A percentile compares a stretch with the other conserved stretches of the same genome.
Evolutionary conservation across 2,329 filamentous ascomycete species (phyloP).

Genomic region (Colletotrichum brevisporum): DNA sequence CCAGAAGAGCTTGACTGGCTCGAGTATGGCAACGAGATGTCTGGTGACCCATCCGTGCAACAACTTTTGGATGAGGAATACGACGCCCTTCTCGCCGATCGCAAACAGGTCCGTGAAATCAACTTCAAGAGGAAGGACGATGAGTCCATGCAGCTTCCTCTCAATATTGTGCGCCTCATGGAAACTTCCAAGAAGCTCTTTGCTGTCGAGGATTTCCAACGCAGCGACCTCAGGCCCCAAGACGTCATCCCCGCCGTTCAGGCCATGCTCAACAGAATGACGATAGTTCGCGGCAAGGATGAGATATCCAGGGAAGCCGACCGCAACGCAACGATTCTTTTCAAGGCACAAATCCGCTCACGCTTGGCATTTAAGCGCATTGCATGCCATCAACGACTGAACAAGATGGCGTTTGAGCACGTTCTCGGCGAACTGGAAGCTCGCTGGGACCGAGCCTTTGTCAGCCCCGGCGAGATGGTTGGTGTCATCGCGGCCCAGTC

Average conservation of each 20-base stretch:
- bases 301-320: conserved; percentile 88
- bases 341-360: conserved; percentile 93
- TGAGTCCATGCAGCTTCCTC: conserved; percentile 89
- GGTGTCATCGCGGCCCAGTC: conserved; percentile 98
- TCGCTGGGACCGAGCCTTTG: conserved; percentile 87
- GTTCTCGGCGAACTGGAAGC: conserved; percentile 92
- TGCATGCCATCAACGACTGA: conserved; percentile 86
- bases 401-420: conserved; percentile 92
- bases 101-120: conserved; percentile 79
- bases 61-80: conserved; percentile 90
- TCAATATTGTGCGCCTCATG: conserved; percentile 93
- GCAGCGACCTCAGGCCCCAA: conserved; percentile 90
- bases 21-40: conserved; percentile 88
- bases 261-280: conserved; percentile 80
- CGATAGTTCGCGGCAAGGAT: conserved; percentile 90
- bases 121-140: conserved; percentile 80
- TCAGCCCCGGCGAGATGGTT: conserved; percentile 98
- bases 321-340: conserved; percentile 86
- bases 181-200: conserved; percentile 92
- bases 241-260: conserved; percentile 88
- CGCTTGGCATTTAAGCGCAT: conserved; percentile 93
- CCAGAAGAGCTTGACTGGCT: conserved; percentile 77
- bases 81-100: conserved; percentile 82
- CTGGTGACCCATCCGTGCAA: conserved; percentile 90
- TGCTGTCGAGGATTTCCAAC: conserved; percentile 85